Percentiles rank a stretch among this genome's conserved stretches.
These are phyloP conservation scores for Chara braunii DNA, from an alignment of 139 green algal species.

Conservation along the genomic window DNA sequence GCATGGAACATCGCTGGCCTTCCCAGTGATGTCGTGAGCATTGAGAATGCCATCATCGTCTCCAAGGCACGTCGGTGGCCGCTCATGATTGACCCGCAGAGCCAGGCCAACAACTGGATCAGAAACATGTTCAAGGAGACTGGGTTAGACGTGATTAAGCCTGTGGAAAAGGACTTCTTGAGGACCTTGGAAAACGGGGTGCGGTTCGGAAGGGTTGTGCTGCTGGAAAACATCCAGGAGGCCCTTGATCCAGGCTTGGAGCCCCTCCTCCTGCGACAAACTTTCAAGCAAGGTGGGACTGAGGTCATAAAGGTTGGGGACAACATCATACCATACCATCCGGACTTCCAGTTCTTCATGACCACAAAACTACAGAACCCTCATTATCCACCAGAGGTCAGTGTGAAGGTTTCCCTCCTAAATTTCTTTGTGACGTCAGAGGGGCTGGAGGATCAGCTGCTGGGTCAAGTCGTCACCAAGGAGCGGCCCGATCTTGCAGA, in stretches of 20 bases:
- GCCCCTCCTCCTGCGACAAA: conserved; percentile 67
- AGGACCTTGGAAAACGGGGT: conserved; percentile 65
- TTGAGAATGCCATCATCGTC: conserved; percentile 75
- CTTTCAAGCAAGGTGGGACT: conserved; percentile 67
- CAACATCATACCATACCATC: conserved; percentile 74
- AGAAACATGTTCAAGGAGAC: conserved; percentile 66
- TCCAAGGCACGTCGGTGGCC: conserved; percentile 65
- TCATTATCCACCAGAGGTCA: conserved; percentile 63
- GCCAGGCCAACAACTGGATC: conserved; percentile 73
- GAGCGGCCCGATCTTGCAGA: conserved; percentile 59
- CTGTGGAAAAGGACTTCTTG: conserved; percentile 65
- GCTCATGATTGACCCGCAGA: conserved; percentile 74
- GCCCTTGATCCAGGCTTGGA: conserved; percentile 64
- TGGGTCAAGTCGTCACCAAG: conserved; percentile 59
- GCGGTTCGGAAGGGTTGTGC: conserved; percentile 48
- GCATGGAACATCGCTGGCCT: conserved; percentile 62
- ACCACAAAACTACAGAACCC: conserved; percentile 69
- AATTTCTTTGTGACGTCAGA: conserved; percentile 65
- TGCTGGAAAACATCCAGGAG: conserved; percentile 67
- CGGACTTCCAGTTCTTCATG: conserved; percentile 76
- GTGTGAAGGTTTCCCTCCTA: conserved; percentile 63
- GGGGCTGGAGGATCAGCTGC: conserved; percentile 70
- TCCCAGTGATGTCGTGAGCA: conserved; percentile 52
- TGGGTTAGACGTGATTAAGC: conserved; percentile 72
- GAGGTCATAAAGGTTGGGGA: conserved; percentile 77